Base-by-base conservation (phyloP, 164 flowering plant species). In the Echeveria elegans region DNA sequence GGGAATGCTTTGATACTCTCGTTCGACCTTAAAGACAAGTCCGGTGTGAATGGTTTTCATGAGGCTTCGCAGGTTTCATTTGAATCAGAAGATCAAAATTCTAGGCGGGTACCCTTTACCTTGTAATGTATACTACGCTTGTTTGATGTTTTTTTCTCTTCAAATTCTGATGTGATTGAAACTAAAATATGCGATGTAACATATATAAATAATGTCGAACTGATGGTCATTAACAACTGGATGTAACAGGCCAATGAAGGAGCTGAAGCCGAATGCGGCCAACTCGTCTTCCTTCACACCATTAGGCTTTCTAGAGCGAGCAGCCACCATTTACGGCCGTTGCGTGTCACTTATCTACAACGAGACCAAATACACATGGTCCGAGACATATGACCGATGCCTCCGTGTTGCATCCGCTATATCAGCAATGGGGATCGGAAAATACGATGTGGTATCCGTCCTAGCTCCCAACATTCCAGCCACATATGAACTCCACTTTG, bases 391-490 rank as follows among this genome's bases (percentile, higher is more conserved):
- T 61, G 47, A 61, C 5, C 70, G 70, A 37, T 68, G 69, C 29
- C 40, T 48, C 10, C 69, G 14, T 3, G 41, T 67, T 2, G 69
- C 69, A 9, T 67, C 69, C 0, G 24, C 62, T 31, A 34, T 67
- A 26, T 30, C 61, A 6, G n/a, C 43, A 5, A 23, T 52, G 61
- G 62, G 45, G 2, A 67, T 67, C 41, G 29, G 56, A 14, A 50
- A 40, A 50, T 40, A 59, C 43, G 40, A 67, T 7, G 69, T 67
- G 18, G 69, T 67, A 4, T 67, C 69, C 28, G 69, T 67, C 14
- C 2, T 66, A 21, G 41, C 69, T 19, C 69, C 69, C 69, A 66
- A 66, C 62, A 9, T 66, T 29, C 69, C 69, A n/a, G 60, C 69
- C 15, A 66, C 50, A 58, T 66, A 66, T 58, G 69, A 66, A 62